Base-by-base conservation (phyloP, 1,284 basidiomycete genomes). In the Trametes sp. region DNA sequence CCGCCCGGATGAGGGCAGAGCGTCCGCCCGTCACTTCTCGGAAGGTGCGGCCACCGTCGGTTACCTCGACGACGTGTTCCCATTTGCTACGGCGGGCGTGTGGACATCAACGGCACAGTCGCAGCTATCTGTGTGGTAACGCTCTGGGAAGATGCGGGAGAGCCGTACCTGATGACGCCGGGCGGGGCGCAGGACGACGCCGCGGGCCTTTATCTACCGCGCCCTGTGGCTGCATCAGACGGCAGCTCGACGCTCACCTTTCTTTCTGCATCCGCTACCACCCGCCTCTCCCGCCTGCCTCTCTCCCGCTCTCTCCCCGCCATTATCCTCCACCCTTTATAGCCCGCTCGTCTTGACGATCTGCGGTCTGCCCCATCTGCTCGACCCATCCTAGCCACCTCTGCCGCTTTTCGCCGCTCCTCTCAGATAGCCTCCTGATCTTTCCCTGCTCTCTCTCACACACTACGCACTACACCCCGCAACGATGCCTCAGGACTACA, bases 401-500 rank as follows among this genome's bases (percentile, higher is more conserved):
- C 44, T 26, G 3, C 41, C 21, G n/a, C 11, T 21, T 21, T 10
- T 24, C n/a, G 54, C 24, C 19, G 44, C 44, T 45, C 13, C 24
- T 24, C 44, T 6, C 21, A 19, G 19, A 19, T 26, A 11, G 28
- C 21, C 44, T 21, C n/a, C n/a, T 44, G 23, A 49, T 59, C 29
- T 29, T 21, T n/a, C 48, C n/a, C 52, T 36, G 2, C 31, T 46
- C 48, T 29, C 14, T 36, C 23, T 16, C 23, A 16, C 49, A 24
- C 52, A 26, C 61, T 6, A 54, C 61, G 4, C 59, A 13, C 16
- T 31, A 59, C 42, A 38, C 31, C 33, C 24, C 50, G 31, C 24
- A 28, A 46, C 55, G 45, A 70, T 69, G 67, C 56, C 64, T 26
- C 62, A 66, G 58, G 72, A 77, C 44, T 72, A 77, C 14, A 64